A percentile compares a stretch with the other conserved stretches of the same genome.
Conservation (phyloP, 2,329 filamentous ascomycete genomes). For the Xylaria sp. region DNA sequence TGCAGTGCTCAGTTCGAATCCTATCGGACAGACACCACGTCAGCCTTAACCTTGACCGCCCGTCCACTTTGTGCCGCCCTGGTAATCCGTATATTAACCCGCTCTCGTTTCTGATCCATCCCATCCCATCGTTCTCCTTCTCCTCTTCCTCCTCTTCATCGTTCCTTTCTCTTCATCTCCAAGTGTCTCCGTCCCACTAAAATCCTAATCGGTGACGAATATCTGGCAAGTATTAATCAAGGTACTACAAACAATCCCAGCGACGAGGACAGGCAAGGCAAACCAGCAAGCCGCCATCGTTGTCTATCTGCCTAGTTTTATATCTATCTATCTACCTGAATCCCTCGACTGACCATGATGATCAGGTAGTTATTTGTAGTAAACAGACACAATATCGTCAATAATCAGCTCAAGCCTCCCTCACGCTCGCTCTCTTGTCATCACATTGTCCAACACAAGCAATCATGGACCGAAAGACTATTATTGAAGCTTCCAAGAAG, state of each 20-base stretch:
- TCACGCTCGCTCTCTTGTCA: background rate
- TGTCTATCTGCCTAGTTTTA: background rate
- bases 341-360: background rate
- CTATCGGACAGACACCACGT: constrained; percentile 2
- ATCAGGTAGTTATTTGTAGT: background rate
- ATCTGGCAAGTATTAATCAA: background rate
- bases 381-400: background rate
- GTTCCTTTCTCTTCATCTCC: background rate
- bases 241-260: constrained; percentile 2
- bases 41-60: constrained; percentile 1
- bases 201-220: background rate
- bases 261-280: background rate
- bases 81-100: background rate
- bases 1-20: background rate
- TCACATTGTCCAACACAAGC: constrained; percentile 37
- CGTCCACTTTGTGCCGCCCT: background rate
- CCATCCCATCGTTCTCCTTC: background rate
- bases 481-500: constrained; percentile 57
- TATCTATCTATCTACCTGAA: background rate
- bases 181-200: background rate
- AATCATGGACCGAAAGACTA: constrained; percentile 46
- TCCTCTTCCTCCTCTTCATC: background rate
- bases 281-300: background rate
- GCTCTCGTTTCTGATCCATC: background rate
- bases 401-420: background rate